Evolutionary conservation across 2,329 filamentous ascomycete genomes (phyloP), one percentile per base, ranked within the genome.

Genomic region (Ophiostoma perfectum): DNA sequence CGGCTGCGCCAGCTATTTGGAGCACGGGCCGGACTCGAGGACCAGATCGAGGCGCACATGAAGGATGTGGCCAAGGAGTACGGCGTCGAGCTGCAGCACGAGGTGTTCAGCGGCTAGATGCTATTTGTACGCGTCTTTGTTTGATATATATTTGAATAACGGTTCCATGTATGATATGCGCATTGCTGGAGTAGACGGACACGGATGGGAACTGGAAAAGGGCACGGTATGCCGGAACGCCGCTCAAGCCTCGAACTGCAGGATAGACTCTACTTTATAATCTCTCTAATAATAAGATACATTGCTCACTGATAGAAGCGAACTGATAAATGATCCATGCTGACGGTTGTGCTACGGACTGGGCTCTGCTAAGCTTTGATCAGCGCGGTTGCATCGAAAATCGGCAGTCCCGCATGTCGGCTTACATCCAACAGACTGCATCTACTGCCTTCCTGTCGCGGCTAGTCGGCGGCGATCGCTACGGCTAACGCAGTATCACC

Each of bases 11-110:
- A 98, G 80, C 84, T 86, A 76, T 75, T 97, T 12, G 91, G 91
- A 0, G 78, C 88, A 2, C 92, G 93, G 0, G 84, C 88, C 9
- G 93, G 93, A 0, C 95, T 98, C 90, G 95, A 98, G 77, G 94
- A 97, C 75, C 92, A 94, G 76, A 88, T 98, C 71, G 95, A 98
- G 81, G 85, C 86, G 75, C 86, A 90, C 73, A 96, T 98, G 93
- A 89, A 86, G 78, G 86, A 84, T 69, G 91, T 97, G 83, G 94
- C 93, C 0, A 92, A 90, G 76, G 93, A 96, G 73, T 93, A 95
- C 80, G 95, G 95, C 0, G 87, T 98, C 3, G 93, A 98, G 78
- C 79, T 98, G 72, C 90, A 96, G 76, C 92, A 96, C 77, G 87
- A 88, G 55, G 85, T 97, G 2, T 97, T 97, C 79, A 92, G 96